phyloP scores from a whole-genome alignment of 129 eudicot genomes.

The Helichrysum umbraculigerum region DNA sequence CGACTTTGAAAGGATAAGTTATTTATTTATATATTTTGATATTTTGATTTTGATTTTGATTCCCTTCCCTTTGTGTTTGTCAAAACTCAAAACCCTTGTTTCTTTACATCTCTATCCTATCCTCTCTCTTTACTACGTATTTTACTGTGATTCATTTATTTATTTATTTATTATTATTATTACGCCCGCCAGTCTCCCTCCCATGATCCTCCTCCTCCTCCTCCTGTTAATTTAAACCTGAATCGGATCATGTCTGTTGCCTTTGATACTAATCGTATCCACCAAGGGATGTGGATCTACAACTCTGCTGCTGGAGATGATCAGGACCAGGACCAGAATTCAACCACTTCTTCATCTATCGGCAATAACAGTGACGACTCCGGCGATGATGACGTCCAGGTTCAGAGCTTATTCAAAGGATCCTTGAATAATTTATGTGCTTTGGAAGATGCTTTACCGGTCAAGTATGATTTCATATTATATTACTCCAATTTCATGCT shows the following conservation, averaged over 20 bases:
- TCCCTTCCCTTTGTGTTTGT: too few relatives aligned
- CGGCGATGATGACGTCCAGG: conserved; percentile 46
- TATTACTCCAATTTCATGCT: background rate
- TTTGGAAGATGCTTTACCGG: conserved; percentile 67
- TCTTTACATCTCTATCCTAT: too few relatives aligned
- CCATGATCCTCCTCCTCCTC: too few relatives aligned
- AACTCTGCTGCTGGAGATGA: conserved; percentile 25
- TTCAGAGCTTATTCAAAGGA: conserved; percentile 52
- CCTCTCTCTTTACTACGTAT: too few relatives aligned
- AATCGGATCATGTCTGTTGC: conserved; percentile 48
- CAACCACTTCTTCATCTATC: conserved; percentile 55
- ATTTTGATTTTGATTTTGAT: too few relatives aligned
- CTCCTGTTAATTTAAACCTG: background rate
- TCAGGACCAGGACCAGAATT: conserved; percentile 30
- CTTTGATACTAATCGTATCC: conserved; percentile 41
- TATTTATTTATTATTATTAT: too few relatives aligned
- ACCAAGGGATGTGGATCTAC: conserved; percentile 40
- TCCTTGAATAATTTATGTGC: conserved; percentile 52
- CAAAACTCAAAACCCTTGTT: too few relatives aligned
- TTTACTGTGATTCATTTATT: too few relatives aligned
- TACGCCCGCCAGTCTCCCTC: too few relatives aligned
- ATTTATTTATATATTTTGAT: too few relatives aligned
- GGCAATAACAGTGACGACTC: conserved; percentile 63
- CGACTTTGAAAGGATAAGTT: too few relatives aligned
- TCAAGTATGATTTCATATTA: conserved; percentile 45